Percentiles rank a stretch among this genome's conserved stretches.
These are phyloP conservation scores for Chamaecrista fasciculata DNA, from an alignment of 306 rosid species.

Conservation along the genomic window DNA sequence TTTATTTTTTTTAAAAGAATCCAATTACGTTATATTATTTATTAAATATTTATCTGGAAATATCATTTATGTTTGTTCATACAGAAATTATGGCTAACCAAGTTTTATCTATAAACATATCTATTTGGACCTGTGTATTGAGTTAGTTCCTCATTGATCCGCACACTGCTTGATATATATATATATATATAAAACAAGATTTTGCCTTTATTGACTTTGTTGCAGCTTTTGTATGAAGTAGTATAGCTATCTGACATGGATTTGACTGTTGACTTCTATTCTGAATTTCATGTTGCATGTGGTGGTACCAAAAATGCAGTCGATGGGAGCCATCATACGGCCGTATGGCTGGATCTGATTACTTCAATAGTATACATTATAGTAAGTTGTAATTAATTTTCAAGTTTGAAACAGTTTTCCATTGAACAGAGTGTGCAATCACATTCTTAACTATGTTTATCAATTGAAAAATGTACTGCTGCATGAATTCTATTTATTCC, in stretches of 20 bases:
- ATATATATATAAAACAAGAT: not conserved
- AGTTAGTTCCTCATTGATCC: conserved; percentile 2
- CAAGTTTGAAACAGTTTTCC: conserved; percentile 6
- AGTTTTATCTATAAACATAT: not conserved
- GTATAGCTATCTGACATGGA: not conserved
- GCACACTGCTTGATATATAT: not conserved
- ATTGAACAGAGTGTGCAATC: conserved; percentile 5
- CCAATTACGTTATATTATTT: not conserved
- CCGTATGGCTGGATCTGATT: conserved; percentile 59
- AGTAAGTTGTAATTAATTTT: conserved; percentile 39
- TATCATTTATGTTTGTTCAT: not conserved
- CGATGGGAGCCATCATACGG: conserved; percentile 72
- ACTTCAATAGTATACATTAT: conserved; percentile 54
- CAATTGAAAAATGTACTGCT: not conserved
- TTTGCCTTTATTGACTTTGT: conserved; percentile 5
- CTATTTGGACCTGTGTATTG: not conserved
- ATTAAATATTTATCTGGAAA: not conserved
- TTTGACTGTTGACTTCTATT: conserved; percentile 11
- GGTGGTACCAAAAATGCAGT: conserved; percentile 35
- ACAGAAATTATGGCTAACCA: not conserved
- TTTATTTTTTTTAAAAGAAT: not conserved
- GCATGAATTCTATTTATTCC: not conserved
- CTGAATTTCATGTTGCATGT: conserved; percentile 22
- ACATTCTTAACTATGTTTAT: not conserved
- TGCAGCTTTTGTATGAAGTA: not conserved